phyloP scores from a whole-genome alignment of 2,329 filamentous ascomycete species.

The Pyrenochaeta sp. region DNA sequence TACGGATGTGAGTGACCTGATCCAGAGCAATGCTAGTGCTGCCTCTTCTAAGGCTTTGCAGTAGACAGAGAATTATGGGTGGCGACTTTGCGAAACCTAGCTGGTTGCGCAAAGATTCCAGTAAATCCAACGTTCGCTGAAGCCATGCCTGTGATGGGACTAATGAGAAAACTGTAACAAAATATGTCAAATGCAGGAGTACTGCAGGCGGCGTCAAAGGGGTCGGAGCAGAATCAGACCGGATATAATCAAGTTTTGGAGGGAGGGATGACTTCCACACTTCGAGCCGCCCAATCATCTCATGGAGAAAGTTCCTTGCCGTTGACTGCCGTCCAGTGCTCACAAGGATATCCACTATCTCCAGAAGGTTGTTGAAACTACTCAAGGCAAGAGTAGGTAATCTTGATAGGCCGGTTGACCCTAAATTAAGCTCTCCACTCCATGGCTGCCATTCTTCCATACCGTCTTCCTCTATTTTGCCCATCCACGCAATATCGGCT shows the following conservation, averaged over 20 bases:
- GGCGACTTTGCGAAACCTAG: slow-evolving; percentile 35
- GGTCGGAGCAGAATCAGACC: slow-evolving; percentile 18
- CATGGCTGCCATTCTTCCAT: slow-evolving; percentile 78
- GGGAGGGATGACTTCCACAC: slow-evolving; percentile 46
- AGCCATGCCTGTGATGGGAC: slow-evolving; percentile 28
- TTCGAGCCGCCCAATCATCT: slow-evolving; percentile 46
- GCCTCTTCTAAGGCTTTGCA: slow-evolving; percentile 25
- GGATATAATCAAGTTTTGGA: slow-evolving; percentile 30
- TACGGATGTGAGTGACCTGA: slow-evolving; percentile 12
- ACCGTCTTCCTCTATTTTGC: slow-evolving; percentile 67
- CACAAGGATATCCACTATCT: slow-evolving; percentile 35
- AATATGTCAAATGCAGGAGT: slow-evolving; percentile 36
- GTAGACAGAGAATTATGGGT: slow-evolving; percentile 29
- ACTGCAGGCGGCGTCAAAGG: slow-evolving; percentile 36
- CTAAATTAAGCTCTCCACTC: slow-evolving; percentile 59
- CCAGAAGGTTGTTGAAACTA: slow-evolving; percentile 60
- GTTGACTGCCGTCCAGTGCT: slow-evolving; percentile 15
- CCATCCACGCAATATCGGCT: slow-evolving; percentile 56
- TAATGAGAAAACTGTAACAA: slow-evolving; percentile 26
- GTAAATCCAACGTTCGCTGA: slow-evolving; percentile 23
- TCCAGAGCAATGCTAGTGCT: slow-evolving; percentile 17
- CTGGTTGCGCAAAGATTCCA: slow-evolving; percentile 27
- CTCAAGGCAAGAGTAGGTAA: slow-evolving; percentile 55
- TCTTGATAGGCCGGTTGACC: slow-evolving; percentile 12
- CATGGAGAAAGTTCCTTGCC: slow-evolving; percentile 37